Percentiles rank a stretch among this genome's conserved stretches.
Evolutionary conservation across 1,284 basidiomycete species (phyloP).

Genomic region (Schizophyllum amplum): DNA sequence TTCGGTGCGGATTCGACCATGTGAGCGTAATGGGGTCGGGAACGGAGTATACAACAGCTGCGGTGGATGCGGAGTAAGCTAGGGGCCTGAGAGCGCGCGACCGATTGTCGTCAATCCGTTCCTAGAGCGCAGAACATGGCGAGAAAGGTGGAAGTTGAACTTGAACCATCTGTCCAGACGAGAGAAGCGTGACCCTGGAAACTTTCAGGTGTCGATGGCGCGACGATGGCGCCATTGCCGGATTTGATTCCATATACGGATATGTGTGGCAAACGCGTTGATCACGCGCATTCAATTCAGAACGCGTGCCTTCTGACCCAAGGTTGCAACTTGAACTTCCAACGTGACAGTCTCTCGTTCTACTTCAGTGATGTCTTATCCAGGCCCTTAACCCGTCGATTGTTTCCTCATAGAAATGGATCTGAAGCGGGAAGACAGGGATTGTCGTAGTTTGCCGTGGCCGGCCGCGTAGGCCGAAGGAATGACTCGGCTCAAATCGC

Average conservation of each 20-base stretch:
- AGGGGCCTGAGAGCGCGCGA: too few species aligned
- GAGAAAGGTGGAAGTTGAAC: neutral
- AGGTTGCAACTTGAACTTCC: too few species aligned
- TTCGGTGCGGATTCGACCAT: neutral
- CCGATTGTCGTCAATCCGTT: too few species aligned
- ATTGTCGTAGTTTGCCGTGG: too few species aligned
- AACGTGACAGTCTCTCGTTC: too few species aligned
- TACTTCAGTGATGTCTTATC: too few species aligned
- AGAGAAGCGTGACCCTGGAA: neutral
- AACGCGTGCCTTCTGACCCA: too few species aligned
- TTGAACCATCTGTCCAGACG: neutral
- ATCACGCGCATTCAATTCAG: neutral
- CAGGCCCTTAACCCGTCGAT: too few species aligned
- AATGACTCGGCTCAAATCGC: neutral
- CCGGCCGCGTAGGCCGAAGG: neutral
- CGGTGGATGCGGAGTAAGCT: neutral
- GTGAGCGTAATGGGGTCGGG: neutral
- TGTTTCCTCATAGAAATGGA: too few species aligned
- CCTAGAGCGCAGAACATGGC: too few species aligned
- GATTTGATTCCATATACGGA: neutral
- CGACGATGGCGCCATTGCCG: neutral
- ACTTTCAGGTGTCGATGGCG: neutral
- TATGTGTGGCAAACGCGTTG: neutral
- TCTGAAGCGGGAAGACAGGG: too few species aligned
- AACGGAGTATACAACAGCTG: neutral